Evolutionary conservation across 2,329 filamentous ascomycete species (phyloP).

Genomic region (Botryosphaeria dothidea): DNA sequence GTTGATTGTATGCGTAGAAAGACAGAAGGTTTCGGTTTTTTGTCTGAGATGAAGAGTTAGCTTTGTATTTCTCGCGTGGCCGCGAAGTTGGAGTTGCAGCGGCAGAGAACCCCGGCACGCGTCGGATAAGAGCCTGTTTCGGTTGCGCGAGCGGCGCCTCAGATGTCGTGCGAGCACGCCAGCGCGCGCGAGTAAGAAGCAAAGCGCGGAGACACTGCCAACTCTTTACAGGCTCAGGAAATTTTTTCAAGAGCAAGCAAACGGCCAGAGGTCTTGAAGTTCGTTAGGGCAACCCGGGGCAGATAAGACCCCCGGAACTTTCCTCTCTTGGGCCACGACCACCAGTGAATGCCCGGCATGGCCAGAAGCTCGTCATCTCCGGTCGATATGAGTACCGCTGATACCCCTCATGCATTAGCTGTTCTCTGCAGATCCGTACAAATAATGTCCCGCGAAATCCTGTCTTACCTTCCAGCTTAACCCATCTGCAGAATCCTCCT

Average conservation of each 20-base stretch:
- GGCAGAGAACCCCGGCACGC: background rate
- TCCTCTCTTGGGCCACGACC: background rate
- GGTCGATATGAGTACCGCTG: background rate
- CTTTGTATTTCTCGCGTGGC: too few species aligned
- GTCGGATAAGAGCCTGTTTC: background rate
- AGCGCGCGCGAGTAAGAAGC: constrained; percentile 16
- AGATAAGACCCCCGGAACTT: background rate
- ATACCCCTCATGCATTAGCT: background rate
- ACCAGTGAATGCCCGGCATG: background rate
- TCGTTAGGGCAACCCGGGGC: background rate
- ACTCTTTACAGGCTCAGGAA: background rate
- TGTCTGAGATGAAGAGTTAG: too few species aligned
- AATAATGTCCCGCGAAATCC: background rate
- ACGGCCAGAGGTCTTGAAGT: background rate
- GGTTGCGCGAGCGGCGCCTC: constrained; percentile 10
- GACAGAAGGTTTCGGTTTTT: too few species aligned
- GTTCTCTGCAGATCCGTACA: background rate
- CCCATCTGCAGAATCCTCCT: background rate
- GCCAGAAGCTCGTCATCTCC: constrained; percentile 5
- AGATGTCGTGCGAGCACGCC: constrained; percentile 21
- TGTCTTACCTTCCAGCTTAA: background rate
- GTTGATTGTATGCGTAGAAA: too few species aligned
- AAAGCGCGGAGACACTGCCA: constrained; percentile 3
- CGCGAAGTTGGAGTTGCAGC: background rate
- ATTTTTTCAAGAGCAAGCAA: background rate